Evolutionary conservation across 2,329 filamentous ascomycete genomes (phyloP).

Genomic region (Helotiales sp.): DNA sequence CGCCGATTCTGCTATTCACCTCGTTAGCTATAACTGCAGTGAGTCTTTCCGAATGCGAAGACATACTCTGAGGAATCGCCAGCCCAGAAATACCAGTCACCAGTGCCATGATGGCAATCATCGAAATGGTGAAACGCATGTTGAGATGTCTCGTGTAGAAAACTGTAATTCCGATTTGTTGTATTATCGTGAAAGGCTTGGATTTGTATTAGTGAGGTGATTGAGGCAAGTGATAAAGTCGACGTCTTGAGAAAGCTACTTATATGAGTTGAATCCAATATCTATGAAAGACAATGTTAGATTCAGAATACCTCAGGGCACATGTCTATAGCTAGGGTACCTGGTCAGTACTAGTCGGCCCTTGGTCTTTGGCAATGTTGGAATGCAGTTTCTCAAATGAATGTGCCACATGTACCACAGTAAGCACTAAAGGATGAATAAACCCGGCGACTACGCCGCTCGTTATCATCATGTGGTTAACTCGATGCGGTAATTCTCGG

Average conservation of each 20-base stretch:
- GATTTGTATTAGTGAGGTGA: not conserved
- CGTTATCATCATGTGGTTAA: not conserved
- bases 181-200: not conserved
- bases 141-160: not conserved
- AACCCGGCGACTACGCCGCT: not conserved
- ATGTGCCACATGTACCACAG: not conserved
- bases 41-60: not conserved
- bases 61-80: not conserved
- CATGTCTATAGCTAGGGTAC: not conserved
- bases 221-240: not conserved
- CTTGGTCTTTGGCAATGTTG: not conserved
- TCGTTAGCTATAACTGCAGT: not conserved
- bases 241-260: not conserved
- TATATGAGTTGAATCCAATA: not conserved
- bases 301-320: not conserved
- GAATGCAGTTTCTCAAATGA: not conserved
- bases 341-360: not conserved
- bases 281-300: not conserved
- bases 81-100: not conserved
- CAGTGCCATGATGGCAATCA: not conserved
- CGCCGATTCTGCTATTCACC: not conserved
- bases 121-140: not conserved
- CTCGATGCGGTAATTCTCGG: not conserved
- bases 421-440: not conserved
- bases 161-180: too few relatives aligned